Base-by-base conservation (phyloP, 169 alveolate species). In the Plasmodium cynomolgi region DNA sequence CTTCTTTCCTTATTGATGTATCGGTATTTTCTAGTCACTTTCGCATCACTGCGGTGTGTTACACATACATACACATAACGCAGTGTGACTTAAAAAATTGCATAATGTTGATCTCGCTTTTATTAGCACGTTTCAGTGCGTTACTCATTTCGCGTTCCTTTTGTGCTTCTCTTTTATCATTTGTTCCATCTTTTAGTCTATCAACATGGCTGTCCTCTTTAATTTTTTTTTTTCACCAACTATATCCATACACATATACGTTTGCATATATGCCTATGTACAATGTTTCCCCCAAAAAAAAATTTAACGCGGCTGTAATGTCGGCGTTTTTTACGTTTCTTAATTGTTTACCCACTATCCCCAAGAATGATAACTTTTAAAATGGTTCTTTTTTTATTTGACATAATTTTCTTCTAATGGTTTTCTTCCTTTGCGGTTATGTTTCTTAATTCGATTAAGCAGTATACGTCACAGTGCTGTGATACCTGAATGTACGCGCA, bases 341-440 rank as follows among this genome's bases (percentile, higher is more conserved):
- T 34, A 50, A 34, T 29, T 68, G 29, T 93, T 93, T 94, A 98
- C 99, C 99, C 99, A 97, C 99, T 98, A 96, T 99, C 99, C 33
- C 99, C 99, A 83, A 99, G 97, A 85, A 99, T 98, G 95, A 99
- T 98, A 73, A 98, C 99, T 97, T 99, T 99, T 81, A 98, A 97
- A 58, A 98, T 97, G 75, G 98, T 97, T 95, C 98, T 97, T 92
- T 97, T 97, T 95, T 90, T 90, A 80, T 80, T 90, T 90, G 94
- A 90, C 94, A 90, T 90, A 90, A 62, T 84, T 90, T 90, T 80
- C 82, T 39, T 39, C 95, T 96, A 73, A 84, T 95, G 44, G 96
- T 81, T 95, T 88, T 96, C 80, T 62, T 84, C 37, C 79, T 90
- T 62, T 23, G 31, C 34, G 26, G 56, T 84, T 26, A 17, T 41